Evolutionary conservation across 495 filamentous ascomycete species (phyloP).

Genomic region (Penicillium lividum): DNA sequence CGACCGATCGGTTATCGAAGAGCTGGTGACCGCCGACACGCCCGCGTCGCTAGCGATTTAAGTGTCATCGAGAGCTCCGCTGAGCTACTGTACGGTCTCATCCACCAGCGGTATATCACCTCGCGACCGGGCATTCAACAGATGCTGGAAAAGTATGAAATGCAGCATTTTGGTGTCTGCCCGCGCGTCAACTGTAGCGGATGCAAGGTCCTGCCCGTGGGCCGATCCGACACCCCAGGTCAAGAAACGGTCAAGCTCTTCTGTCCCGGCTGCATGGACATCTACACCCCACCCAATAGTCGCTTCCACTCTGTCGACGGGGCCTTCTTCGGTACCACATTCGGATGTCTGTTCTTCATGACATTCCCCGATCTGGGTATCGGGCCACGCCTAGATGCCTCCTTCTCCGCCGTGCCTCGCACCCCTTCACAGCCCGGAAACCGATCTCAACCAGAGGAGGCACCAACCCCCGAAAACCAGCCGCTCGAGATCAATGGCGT

Average conservation of each 20-base stretch:
- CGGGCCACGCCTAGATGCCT: slow-evolving; percentile 35
- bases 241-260: slow-evolving; percentile 98
- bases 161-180: slow-evolving; percentile 91
- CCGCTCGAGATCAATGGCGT: slow-evolving; percentile 79
- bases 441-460: slow-evolving; percentile 20
- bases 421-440: slow-evolving; percentile 31
- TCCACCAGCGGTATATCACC: slow-evolving; percentile 98
- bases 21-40: slow-evolving; percentile 70
- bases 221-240: slow-evolving; percentile 88
- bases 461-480: slow-evolving; percentile 44
- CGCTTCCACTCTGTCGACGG: slow-evolving; percentile 98
- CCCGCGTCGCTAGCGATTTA: slow-evolving; percentile 85
- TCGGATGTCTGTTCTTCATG: slow-evolving; percentile 93
- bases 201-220: slow-evolving; percentile 87
- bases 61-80: slow-evolving; percentile 95
- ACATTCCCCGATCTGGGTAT: slow-evolving; percentile 96
- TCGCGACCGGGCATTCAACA: slow-evolving; percentile 96
- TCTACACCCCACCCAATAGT: slow-evolving; percentile 96
- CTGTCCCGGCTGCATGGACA: slow-evolving; percentile 93
- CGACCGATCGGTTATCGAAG: slow-evolving; percentile 58
- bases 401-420: slow-evolving; percentile 34
- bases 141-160: slow-evolving; percentile 98
- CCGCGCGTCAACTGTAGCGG: slow-evolving; percentile 86
- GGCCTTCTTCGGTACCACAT: slow-evolving; percentile 97
- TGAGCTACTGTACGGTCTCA: slow-evolving; percentile 95